Conservation (phyloP, 2,329 filamentous ascomycete genomes). For the Ophiognomonia clavigignenti-juglandacearum region DNA sequence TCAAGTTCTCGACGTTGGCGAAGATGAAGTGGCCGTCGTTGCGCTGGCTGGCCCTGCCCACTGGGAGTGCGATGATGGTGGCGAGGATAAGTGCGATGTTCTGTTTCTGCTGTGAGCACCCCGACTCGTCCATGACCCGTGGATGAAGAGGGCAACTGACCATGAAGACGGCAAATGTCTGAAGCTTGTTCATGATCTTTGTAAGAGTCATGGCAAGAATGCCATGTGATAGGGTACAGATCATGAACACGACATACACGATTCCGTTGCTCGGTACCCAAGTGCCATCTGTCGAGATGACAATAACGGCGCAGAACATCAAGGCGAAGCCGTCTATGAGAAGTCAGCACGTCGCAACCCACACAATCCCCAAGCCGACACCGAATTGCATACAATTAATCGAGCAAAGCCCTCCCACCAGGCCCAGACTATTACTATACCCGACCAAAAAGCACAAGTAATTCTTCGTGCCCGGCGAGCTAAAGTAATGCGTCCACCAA, state of each 20-base stretch:
- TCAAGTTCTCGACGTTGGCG: constrained; percentile 49
- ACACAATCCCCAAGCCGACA: not conserved
- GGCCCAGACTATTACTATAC: constrained; percentile 56
- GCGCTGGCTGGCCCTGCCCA: constrained; percentile 36
- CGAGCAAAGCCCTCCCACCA: constrained; percentile 57
- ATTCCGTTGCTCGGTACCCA: constrained; percentile 52
- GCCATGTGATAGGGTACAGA: constrained; percentile 48
- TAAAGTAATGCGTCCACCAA: constrained; percentile 45
- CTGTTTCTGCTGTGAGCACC: not conserved
- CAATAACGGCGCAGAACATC: constrained; percentile 55
- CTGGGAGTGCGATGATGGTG: constrained; percentile 52
- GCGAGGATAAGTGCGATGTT: constrained; percentile 52
- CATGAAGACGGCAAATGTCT: constrained; percentile 49
- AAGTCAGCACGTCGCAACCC: constrained; percentile 20
- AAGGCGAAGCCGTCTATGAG: constrained; percentile 42
- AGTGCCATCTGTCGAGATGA: constrained; percentile 49
- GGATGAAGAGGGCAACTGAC: not conserved
- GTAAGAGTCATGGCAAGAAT: constrained; percentile 47
- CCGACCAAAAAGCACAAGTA: constrained; percentile 56
- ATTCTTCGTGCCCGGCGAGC: constrained; percentile 48
- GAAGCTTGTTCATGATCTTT: constrained; percentile 54
- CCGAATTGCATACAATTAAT: constrained; percentile 42
- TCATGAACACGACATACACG: constrained; percentile 54
- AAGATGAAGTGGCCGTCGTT: constrained; percentile 50
- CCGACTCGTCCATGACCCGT: not conserved